phyloP scores from a whole-genome alignment of 257 asterid species.

The Fraxinus excelsior region DNA sequence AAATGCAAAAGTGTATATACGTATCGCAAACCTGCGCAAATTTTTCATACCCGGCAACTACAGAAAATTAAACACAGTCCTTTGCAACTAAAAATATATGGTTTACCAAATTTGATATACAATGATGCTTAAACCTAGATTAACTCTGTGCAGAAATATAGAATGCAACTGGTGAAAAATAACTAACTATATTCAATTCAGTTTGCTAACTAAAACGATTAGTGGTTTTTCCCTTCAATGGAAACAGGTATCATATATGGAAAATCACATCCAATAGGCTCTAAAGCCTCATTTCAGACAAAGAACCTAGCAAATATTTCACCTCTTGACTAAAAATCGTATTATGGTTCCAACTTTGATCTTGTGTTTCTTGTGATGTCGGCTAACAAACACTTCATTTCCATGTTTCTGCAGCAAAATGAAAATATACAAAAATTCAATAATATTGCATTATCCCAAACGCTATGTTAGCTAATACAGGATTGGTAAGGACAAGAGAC shows the following conservation, averaged over 20 bases:
- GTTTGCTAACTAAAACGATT: neutral
- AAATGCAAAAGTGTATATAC: neutral
- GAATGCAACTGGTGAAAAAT: neutral
- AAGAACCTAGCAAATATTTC: neutral
- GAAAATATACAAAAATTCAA: constrained; percentile 3
- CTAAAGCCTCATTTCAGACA: neutral
- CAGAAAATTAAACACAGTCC: neutral
- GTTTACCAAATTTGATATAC: neutral
- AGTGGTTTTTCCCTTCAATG: neutral
- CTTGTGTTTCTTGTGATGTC: constrained; percentile 55
- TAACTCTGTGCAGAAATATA: neutral
- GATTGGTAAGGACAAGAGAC: constrained; percentile 23
- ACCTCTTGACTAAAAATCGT: constrained; percentile 77
- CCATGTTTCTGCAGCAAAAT: constrained; percentile 57
- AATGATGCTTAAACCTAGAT: neutral
- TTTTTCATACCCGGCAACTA: neutral
- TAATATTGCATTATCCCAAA: constrained; percentile 3
- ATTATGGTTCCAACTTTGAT: constrained; percentile 64
- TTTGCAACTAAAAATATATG: neutral
- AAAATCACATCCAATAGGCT: neutral
- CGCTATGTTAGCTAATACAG: neutral
- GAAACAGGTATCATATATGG: neutral
- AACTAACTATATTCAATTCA: neutral
- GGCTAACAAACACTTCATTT: constrained; percentile 57
- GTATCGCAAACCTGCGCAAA: neutral